Evolutionary conservation across 2,329 filamentous ascomycete genomes (phyloP).

Genomic region (Fusarium cyanostomum): DNA sequence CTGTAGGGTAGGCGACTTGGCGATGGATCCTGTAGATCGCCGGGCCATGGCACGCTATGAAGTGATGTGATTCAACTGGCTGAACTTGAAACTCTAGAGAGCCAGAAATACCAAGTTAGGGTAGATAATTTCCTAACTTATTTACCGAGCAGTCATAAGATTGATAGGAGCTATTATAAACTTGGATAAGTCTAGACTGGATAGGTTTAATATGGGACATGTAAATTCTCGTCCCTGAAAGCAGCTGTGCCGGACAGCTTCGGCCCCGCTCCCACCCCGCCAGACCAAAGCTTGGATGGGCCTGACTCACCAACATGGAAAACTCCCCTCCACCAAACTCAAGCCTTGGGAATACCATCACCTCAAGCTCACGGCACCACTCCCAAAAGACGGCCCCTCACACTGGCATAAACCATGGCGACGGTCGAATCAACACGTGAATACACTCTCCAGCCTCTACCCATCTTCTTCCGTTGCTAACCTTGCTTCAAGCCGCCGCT

Average conservation of each 20-base stretch:
- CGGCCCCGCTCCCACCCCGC: constrained; percentile 41
- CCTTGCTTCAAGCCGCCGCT: constrained; percentile 13
- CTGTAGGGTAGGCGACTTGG: constrained; percentile 27
- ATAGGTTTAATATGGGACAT: no score
- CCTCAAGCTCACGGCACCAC: not conserved
- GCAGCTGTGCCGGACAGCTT: constrained; percentile 8
- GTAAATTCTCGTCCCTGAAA: no score
- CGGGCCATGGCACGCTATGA: constrained; percentile 18
- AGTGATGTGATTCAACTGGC: constrained; percentile 29
- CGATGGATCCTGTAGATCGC: not conserved
- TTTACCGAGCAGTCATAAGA: no score
- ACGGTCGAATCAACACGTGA: constrained; percentile 34
- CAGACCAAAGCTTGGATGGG: constrained; percentile 21
- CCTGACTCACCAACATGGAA: constrained; percentile 38
- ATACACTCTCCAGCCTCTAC: not conserved
- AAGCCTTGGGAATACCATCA: constrained; percentile 34
- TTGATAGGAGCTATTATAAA: no score
- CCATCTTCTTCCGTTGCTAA: not conserved
- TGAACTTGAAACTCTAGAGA: not conserved
- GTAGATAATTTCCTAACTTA: no score
- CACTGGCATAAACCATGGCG: constrained; percentile 20
- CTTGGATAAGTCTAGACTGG: no score
- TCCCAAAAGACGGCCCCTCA: not conserved
- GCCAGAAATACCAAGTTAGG: no score
- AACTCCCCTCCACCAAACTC: constrained; percentile 36